These are phyloP conservation scores for Schoenoplectus triqueter DNA, from an alignment of 202 grass and related monocot genomes.

Conservation along the genomic window DNA sequence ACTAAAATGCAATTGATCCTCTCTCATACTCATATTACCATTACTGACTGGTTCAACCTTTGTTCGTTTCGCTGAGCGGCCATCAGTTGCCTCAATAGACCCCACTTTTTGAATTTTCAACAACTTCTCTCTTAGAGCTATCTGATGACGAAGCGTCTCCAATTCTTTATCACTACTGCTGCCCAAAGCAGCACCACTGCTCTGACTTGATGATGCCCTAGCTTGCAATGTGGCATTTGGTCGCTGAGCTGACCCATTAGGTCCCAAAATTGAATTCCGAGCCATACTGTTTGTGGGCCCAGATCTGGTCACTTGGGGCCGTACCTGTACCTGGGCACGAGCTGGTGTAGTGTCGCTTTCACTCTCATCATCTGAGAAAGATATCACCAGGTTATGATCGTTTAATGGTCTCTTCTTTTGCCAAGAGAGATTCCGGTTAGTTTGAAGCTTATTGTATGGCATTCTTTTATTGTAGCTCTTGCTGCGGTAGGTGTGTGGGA, in stretches of 20 bases:
- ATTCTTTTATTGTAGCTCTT: constrained; percentile 57
- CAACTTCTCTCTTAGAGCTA: constrained; percentile 82
- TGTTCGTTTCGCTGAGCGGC: neutral
- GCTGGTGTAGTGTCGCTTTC: constrained; percentile 63
- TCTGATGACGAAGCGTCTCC: constrained; percentile 84
- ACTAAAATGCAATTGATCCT: constrained; percentile 47
- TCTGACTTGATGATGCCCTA: constrained; percentile 49
- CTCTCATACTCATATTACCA: constrained; percentile 49
- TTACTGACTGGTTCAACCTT: constrained; percentile 42
- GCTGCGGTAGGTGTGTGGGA: constrained; percentile 45
- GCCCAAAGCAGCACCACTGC: constrained; percentile 45
- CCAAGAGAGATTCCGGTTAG: constrained; percentile 76
- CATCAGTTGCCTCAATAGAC: constrained; percentile 40
- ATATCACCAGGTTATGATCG: constrained; percentile 78
- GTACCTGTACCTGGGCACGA: constrained; percentile 34
- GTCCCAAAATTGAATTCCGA: constrained; percentile 47
- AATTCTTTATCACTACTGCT: constrained; percentile 51
- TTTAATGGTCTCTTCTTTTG: constrained; percentile 53
- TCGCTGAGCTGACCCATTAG: constrained; percentile 44
- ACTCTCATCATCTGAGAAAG: constrained; percentile 93
- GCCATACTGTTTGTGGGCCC: constrained; percentile 44
- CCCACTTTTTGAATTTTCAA: constrained; percentile 70
- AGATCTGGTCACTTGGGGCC: constrained; percentile 43
- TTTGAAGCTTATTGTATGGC: constrained; percentile 61
- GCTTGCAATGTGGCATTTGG: constrained; percentile 49